A percentile compares a stretch with the other conserved stretches of the same genome.
These are phyloP conservation scores for Zalaria obscura DNA, from an alignment of 2,329 filamentous ascomycete species.

Conservation along the genomic window DNA sequence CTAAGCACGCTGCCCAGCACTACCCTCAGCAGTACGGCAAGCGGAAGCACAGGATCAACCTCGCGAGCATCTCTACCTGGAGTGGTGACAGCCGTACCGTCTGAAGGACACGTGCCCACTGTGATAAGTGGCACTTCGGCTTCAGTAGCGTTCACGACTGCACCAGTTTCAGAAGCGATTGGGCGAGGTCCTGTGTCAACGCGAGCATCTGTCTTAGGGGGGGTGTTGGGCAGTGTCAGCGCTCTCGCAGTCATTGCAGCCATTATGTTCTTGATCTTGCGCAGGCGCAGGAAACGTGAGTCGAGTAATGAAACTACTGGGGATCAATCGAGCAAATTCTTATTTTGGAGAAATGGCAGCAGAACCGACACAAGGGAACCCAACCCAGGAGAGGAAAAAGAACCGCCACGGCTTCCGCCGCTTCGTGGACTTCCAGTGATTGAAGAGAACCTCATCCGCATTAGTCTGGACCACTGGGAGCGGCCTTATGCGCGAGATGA, in stretches of 20 bases:
- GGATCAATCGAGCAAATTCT: neutral
- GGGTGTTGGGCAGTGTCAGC: neutral
- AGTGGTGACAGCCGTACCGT: neutral
- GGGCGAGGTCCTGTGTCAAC: neutral
- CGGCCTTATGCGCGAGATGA: conserved; percentile 17
- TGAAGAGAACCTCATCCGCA: conserved; percentile 19
- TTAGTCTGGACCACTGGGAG: conserved; percentile 17
- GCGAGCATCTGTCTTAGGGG: neutral
- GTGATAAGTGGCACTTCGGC: too few species aligned
- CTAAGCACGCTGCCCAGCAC: neutral
- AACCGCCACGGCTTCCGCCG: neutral
- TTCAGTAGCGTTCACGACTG: neutral
- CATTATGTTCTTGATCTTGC: neutral
- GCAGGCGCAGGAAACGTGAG: neutral
- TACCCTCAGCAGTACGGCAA: neutral
- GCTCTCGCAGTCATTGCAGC: neutral
- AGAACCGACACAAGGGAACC: conserved; percentile 1
- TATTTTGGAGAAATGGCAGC: neutral
- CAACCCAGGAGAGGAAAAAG: conserved; percentile 2
- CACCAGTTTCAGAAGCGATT: neutral
- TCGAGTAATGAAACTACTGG: neutral
- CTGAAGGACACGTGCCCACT: neutral
- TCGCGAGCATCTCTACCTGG: neutral
- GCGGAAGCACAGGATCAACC: neutral
- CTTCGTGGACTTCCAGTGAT: conserved; percentile 6